A percentile compares a stretch with the other conserved stretches of the same genome.
phyloP scores from a whole-genome alignment of 129 eudicot genomes.

The Flaveria bidentis region DNA sequence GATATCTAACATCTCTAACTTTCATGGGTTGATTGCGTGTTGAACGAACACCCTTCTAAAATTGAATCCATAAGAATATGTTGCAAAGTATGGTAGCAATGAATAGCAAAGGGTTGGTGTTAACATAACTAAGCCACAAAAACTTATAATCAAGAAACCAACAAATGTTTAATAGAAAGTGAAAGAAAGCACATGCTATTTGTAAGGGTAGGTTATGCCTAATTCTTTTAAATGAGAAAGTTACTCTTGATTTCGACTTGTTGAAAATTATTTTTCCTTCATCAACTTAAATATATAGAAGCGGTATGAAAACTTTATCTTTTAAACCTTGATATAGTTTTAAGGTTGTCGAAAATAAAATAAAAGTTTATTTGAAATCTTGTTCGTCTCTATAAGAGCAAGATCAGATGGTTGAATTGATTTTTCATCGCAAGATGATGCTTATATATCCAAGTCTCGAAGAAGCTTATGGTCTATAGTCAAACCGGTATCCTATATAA shows the following conservation, averaged over 20 bases:
- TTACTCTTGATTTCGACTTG: background rate
- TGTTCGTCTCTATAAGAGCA: no score
- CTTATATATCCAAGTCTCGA: background rate
- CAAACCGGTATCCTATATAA: no score
- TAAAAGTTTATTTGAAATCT: no score
- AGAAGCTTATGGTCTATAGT: no score
- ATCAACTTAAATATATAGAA: no score
- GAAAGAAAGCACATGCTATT: conserved; percentile 16
- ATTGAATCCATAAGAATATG: conserved; percentile 27
- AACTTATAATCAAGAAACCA: conserved; percentile 12
- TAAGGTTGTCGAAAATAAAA: no score
- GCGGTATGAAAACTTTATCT: no score
- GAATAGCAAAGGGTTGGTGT: conserved; percentile 43
- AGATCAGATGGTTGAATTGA: background rate
- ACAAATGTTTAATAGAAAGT: conserved; percentile 18
- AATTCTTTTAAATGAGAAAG: conserved; percentile 24
- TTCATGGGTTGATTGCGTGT: conserved; percentile 42
- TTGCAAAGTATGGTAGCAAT: conserved; percentile 41
- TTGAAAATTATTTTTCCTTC: no score
- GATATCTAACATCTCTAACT: conserved; percentile 34
- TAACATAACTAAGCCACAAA: conserved; percentile 17
- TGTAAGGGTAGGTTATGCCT: conserved; percentile 31
- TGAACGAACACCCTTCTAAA: conserved; percentile 29
- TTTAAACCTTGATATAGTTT: no score
- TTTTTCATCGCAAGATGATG: background rate